Conservation (phyloP, 108 stramenopile genomes). For the Schizochytrium sp. region DNA sequence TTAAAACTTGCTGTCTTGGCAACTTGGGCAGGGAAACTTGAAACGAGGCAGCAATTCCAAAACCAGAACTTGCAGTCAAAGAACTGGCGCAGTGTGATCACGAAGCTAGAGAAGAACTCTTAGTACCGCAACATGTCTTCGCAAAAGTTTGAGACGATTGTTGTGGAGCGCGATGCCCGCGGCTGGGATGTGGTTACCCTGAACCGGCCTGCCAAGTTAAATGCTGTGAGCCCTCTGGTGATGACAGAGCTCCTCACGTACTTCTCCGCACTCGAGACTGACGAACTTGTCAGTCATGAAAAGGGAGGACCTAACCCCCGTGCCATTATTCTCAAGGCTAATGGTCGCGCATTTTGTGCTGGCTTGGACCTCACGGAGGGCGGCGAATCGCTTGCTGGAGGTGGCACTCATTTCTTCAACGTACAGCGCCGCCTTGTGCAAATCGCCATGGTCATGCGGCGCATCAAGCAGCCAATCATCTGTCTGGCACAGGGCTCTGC, state of each 20-base stretch:
- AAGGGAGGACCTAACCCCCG: background rate
- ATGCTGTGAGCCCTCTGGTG: background rate
- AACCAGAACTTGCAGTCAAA: too few relatives aligned
- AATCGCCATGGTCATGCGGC: background rate
- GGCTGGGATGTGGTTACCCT: background rate
- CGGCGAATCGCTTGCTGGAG: background rate
- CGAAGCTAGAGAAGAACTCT: too few relatives aligned
- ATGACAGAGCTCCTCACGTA: background rate
- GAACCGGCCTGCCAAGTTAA: background rate
- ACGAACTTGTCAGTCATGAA: background rate
- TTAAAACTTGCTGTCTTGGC: too few relatives aligned
- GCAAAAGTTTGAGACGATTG: constrained; percentile 9
- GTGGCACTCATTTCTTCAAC: background rate
- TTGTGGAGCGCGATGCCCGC: background rate
- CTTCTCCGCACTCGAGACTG: background rate
- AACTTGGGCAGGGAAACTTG: too few relatives aligned
- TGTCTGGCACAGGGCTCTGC: background rate
- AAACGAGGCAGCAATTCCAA: too few relatives aligned
- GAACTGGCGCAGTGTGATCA: too few relatives aligned
- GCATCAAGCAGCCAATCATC: constrained; percentile 7
- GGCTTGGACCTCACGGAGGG: background rate
- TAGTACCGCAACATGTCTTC: too few relatives aligned
- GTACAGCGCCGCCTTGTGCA: background rate
- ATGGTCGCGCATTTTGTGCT: constrained; percentile 6
- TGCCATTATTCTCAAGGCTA: background rate